Evolutionary conservation across 106 monocot species (phyloP), one percentile per base, ranked within the genome.

Genomic region (Acorus gramineus): DNA sequence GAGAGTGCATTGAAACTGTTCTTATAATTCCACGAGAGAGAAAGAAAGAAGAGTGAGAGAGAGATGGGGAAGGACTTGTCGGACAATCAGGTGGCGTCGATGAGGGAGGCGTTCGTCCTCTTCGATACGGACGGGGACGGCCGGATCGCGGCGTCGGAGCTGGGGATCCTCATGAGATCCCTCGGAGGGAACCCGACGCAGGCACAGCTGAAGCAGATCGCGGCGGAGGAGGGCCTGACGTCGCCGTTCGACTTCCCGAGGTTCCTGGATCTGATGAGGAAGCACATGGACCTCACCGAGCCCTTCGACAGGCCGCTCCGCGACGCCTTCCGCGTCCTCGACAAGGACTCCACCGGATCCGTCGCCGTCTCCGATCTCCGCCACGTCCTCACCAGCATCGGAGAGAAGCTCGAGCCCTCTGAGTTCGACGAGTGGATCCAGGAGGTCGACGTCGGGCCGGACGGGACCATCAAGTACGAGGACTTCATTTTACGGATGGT

Each of bases 341-440:
- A 95, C 77, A 95, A 95, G 84, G 89, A 95, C 58, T 64, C 66
- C 56, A 84, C 84, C 42, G 94, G 94, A 11, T 13, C 13, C 13
- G 83, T 95, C 55, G 71, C 86, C 14, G 90, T 90, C 48, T 68
- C 86, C 47, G 86, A 90, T 42, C 86, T 95, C 57, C 79, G 89
- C 68, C 94, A 95, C 69, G 76, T 90, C 47, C 81, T 95, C 53
- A 90, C 90, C 28, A 78, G 73, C 63, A 89, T 95, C 44, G 94
- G 94, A 45, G 94, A 95, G 80, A 95, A 95, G 77, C 86, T 95
- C 42, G 94, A 90, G 47, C 81, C 81, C 11, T 66, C 64, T 2
- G 94, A 95, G 80, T 95, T 95, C 59, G 94, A 95, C 60, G 94
- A 95, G 76, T 95, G 94, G 94, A 90, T 95, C 71, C 78, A 86